A percentile compares a stretch with the other conserved stretches of the same genome.
Conservation (phyloP, 1,284 basidiomycete species). For the Trichosporon coremiiforme region DNA sequence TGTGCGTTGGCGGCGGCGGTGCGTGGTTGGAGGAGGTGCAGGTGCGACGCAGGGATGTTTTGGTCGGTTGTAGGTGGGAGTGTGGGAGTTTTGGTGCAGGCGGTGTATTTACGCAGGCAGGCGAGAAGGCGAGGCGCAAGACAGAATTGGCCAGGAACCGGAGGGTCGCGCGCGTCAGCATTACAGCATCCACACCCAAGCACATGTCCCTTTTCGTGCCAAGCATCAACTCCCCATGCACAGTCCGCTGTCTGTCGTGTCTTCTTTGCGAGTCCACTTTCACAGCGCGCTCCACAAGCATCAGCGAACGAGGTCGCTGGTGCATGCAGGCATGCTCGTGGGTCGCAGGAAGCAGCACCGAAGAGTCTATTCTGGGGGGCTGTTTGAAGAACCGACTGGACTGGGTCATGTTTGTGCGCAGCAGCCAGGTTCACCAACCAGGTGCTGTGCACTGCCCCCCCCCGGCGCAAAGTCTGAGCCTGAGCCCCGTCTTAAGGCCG, state of each 20-base stretch:
- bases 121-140: constrained; percentile 3
- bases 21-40: neutral
- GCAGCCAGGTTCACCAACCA: neutral
- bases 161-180: constrained; percentile 11
- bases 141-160: constrained; percentile 11
- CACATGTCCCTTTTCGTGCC: neutral
- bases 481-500: neutral
- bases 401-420: constrained; percentile 1
- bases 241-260: neutral
- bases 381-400: neutral
- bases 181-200: constrained; percentile 7
- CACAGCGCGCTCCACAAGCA: neutral
- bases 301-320: neutral
- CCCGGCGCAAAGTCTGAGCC: neutral
- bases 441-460: neutral
- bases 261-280: neutral
- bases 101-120: constrained; percentile 5
- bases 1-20: neutral
- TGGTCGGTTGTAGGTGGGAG: neutral
- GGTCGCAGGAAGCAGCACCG: neutral
- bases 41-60: constrained; percentile 3
- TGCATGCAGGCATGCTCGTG: neutral
- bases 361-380: neutral
- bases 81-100: constrained; percentile 1
- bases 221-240: neutral